A percentile compares a stretch with the other conserved stretches of the same genome.
These are phyloP conservation scores for Zasmidium angulare DNA, from an alignment of 2,329 filamentous ascomycete species.

Conservation along the genomic window DNA sequence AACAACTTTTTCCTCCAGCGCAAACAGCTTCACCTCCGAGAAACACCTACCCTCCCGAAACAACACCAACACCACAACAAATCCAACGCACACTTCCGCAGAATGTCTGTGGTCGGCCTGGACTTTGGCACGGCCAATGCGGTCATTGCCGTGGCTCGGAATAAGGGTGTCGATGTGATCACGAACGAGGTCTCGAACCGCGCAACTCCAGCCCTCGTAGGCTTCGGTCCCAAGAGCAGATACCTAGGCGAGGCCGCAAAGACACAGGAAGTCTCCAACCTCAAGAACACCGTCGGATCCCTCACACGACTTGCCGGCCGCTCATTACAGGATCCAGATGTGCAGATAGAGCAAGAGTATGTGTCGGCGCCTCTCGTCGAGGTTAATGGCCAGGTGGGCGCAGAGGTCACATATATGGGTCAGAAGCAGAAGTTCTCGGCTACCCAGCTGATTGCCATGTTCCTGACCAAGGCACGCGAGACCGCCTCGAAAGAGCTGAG, in stretches of 20 bases:
- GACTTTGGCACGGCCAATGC: slow-evolving; percentile 97
- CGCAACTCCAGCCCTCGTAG: slow-evolving; percentile 90
- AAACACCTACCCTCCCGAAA: not conserved
- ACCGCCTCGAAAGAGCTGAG: slow-evolving; percentile 85
- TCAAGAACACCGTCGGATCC: slow-evolving; percentile 95
- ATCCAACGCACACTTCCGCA: not conserved
- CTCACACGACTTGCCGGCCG: slow-evolving; percentile 92
- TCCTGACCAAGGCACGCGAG: slow-evolving; percentile 87
- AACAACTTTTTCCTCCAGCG: not conserved
- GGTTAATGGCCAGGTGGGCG: slow-evolving; percentile 90
- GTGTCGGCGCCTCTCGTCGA: slow-evolving; percentile 84
- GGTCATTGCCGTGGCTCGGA: slow-evolving; percentile 91
- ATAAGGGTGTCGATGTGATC: slow-evolving; percentile 98
- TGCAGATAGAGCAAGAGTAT: slow-evolving; percentile 88
- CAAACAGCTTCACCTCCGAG: not conserved
- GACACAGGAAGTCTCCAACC: slow-evolving; percentile 98
- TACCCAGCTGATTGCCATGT: slow-evolving; percentile 92
- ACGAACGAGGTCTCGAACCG: slow-evolving; percentile 99
- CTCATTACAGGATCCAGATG: slow-evolving; percentile 82
- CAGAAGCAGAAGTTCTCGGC: slow-evolving; percentile 96
- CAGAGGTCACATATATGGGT: slow-evolving; percentile 87
- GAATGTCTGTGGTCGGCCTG: slow-evolving; percentile 46
- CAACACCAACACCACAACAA: not conserved
- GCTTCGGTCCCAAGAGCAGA: slow-evolving; percentile 89
- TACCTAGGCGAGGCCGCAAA: slow-evolving; percentile 94